phyloP scores from a whole-genome alignment of 805 yeast species.

The Spencermartinsiella europaea region DNA sequence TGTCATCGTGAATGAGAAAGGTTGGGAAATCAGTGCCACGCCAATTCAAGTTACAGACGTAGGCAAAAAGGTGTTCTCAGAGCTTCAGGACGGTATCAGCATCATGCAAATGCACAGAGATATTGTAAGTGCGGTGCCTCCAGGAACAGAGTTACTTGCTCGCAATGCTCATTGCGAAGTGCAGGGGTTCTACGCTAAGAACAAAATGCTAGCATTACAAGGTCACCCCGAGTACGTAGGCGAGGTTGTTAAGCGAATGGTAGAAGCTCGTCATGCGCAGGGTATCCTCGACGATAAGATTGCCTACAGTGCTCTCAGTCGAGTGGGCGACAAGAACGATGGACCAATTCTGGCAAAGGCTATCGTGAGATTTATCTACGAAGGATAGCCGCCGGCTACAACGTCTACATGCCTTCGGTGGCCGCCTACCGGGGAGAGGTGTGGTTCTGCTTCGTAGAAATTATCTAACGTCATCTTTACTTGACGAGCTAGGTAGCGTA shows the following conservation, averaged over 20 bases:
- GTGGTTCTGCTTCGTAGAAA: no score
- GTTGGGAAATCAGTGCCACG: constrained; percentile 70
- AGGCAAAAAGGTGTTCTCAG: constrained; percentile 33
- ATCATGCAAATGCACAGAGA: constrained; percentile 59
- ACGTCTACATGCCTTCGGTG: no score
- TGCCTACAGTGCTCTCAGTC: constrained; percentile 14
- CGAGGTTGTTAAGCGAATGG: constrained; percentile 22
- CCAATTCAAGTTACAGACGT: constrained; percentile 44
- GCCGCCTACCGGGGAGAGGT: no score
- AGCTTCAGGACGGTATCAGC: constrained; percentile 29
- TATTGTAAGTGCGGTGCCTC: constrained; percentile 43
- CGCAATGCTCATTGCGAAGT: constrained; percentile 48
- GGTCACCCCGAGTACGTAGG: constrained; percentile 83
- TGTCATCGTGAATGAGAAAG: constrained; percentile 52
- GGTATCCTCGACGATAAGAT: constrained; percentile 14
- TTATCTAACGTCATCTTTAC: no score
- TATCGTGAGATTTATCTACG: constrained; percentile 18
- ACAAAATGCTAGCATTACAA: constrained; percentile 62
- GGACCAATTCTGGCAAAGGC: constrained; percentile 20
- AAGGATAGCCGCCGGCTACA: background rate
- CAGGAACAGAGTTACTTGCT: constrained; percentile 43
- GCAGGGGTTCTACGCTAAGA: constrained; percentile 61
- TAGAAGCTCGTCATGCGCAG: constrained; percentile 12
- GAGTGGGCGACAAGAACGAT: constrained; percentile 16
- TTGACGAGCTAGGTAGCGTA: no score